A percentile compares a stretch with the other conserved stretches of the same genome.
Evolutionary conservation across 768 basidiomycete species (phyloP).

Genomic region (Neoboletus subvelutipes): DNA sequence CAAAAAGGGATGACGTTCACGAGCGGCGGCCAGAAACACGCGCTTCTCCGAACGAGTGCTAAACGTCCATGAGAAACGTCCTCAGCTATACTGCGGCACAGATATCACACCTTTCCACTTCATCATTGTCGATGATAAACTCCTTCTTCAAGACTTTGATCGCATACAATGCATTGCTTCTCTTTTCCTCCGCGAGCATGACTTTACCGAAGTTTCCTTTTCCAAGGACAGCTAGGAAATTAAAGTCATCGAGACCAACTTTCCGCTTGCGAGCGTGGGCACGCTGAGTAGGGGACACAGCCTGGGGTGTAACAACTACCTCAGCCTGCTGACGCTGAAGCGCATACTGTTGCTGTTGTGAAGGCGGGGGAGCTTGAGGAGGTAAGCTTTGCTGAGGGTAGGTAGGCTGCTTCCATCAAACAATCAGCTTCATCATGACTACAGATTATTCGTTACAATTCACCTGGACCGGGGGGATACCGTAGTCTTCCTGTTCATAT

Average conservation of each 20-base stretch:
- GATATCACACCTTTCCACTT: slow-evolving; percentile 86
- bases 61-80: slow-evolving; percentile 5
- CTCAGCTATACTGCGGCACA: neutral
- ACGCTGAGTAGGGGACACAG: slow-evolving; percentile 39
- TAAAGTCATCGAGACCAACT: slow-evolving; percentile 97
- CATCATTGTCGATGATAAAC: slow-evolving; percentile 99
- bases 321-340: slow-evolving; percentile 34
- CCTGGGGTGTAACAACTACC: slow-evolving; percentile 25
- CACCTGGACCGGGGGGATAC: slow-evolving; percentile 24
- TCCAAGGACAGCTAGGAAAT: slow-evolving; percentile 96
- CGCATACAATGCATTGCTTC: slow-evolving; percentile 83
- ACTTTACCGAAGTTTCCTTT: slow-evolving; percentile 99
- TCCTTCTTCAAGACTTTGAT: slow-evolving; percentile 99
- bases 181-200: slow-evolving; percentile 99
- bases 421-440: slow-evolving; percentile 2
- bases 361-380: slow-evolving; percentile 16
- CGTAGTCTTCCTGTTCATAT: slow-evolving; percentile 34
- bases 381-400: slow-evolving; percentile 27
- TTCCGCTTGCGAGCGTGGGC: slow-evolving; percentile 65
- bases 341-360: slow-evolving; percentile 27
- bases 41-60: slow-evolving; percentile 99
- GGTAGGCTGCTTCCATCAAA: slow-evolving; percentile 12
- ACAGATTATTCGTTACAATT: neutral
- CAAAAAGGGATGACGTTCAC: slow-evolving; percentile 96
- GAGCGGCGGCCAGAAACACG: slow-evolving; percentile 95